These are phyloP conservation scores for Berkeleyomyces basicola DNA, from an alignment of 2,329 filamentous ascomycete species.

Conservation along the genomic window DNA sequence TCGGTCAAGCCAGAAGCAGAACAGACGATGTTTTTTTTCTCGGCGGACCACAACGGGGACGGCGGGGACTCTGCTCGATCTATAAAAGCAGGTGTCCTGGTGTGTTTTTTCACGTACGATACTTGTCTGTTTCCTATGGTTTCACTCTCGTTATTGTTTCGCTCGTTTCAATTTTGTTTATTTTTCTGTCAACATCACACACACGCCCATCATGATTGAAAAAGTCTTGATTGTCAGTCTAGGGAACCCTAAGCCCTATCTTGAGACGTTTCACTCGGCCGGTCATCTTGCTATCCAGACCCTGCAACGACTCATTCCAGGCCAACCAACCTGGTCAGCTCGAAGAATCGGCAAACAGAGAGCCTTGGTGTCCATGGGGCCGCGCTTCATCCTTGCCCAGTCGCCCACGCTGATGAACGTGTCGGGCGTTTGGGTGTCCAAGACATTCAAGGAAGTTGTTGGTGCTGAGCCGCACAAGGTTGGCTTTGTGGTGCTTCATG, in stretches of 20 bases:
- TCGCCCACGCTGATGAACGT: constrained; percentile 72
- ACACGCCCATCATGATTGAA: constrained; percentile 20
- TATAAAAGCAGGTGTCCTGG: background rate
- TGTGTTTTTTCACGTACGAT: background rate
- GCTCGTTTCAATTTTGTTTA: background rate
- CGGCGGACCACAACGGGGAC: background rate
- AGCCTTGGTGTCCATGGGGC: constrained; percentile 30
- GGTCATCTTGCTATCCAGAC: constrained; percentile 62
- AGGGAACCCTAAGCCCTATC: constrained; percentile 65
- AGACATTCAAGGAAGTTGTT: constrained; percentile 45
- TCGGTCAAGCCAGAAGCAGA: background rate
- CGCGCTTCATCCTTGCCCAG: constrained; percentile 52
- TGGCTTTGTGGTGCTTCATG: constrained; percentile 63
- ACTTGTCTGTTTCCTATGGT: background rate
- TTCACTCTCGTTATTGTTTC: background rate
- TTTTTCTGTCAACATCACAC: background rate
- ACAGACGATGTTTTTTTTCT: background rate
- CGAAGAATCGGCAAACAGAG: constrained; percentile 34
- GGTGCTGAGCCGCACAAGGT: constrained; percentile 20
- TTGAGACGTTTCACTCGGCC: constrained; percentile 68
- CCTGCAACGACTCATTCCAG: constrained; percentile 31
- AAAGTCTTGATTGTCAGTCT: constrained; percentile 65
- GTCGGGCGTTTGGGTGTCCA: constrained; percentile 53
- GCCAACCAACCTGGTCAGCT: constrained; percentile 33
- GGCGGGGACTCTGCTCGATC: background rate